These are phyloP conservation scores for Cercospora janseana DNA, from an alignment of 2,329 filamentous ascomycete species.

Conservation along the genomic window DNA sequence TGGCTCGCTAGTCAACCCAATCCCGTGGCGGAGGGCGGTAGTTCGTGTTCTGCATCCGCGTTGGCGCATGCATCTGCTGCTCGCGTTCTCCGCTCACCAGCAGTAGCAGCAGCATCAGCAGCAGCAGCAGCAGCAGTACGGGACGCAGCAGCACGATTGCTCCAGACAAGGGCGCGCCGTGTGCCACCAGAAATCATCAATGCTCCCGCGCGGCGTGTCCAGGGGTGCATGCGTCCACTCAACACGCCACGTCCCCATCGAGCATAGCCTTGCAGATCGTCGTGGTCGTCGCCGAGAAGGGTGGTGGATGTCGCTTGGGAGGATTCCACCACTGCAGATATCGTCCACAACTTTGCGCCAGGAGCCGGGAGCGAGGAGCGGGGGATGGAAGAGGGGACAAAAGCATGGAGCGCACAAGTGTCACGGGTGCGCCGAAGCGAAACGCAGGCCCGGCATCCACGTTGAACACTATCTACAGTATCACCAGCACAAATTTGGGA, in stretches of 20 bases:
- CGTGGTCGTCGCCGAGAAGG: not conserved
- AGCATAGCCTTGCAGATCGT: not conserved
- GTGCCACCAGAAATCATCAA: constrained; percentile 5
- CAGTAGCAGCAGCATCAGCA: not conserved
- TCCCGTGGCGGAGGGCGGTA: not conserved
- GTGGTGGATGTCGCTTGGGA: too few relatives aligned
- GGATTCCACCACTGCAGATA: too few relatives aligned
- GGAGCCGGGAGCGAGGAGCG: too few relatives aligned
- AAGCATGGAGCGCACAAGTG: too few relatives aligned
- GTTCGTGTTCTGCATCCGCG: not conserved
- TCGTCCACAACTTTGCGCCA: too few relatives aligned
- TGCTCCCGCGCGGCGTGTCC: constrained; percentile 1
- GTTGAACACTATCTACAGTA: too few relatives aligned
- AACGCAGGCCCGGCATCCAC: too few relatives aligned
- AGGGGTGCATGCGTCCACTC: constrained; percentile 1
- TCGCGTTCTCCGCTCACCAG: too few relatives aligned
- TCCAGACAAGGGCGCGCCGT: not conserved
- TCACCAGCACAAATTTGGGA: too few relatives aligned
- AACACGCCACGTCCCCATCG: not conserved
- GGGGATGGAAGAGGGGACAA: too few relatives aligned
- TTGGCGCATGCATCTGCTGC: not conserved
- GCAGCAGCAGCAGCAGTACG: constrained; percentile 2
- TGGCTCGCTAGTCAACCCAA: not conserved
- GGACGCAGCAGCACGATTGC: not conserved
- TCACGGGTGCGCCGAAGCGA: too few relatives aligned